A percentile compares a stretch with the other conserved stretches of the same genome.
Evolutionary conservation across 768 basidiomycete species (phyloP).

Genomic region (Lentinula sp.): DNA sequence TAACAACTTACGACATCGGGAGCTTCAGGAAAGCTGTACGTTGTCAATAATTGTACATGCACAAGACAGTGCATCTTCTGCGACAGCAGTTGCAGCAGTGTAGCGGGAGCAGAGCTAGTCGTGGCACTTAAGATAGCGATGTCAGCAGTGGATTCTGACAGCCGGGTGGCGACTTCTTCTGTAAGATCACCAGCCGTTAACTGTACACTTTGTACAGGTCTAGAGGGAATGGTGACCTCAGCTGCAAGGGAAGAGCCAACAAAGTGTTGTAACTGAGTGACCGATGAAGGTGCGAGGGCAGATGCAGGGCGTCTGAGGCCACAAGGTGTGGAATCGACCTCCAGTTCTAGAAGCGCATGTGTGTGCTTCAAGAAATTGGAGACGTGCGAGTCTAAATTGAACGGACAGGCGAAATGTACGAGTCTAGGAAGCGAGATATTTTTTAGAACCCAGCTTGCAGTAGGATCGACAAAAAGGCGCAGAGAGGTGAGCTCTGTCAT

Average conservation of each 20-base stretch:
- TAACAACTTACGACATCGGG: slow-evolving; percentile 43
- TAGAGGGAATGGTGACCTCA: slow-evolving; percentile 51
- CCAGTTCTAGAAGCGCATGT: slow-evolving; percentile 49
- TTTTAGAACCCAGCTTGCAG: slow-evolving; percentile 50
- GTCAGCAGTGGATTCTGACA: slow-evolving; percentile 44
- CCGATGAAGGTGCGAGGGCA: slow-evolving; percentile 28
- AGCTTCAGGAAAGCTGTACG: slow-evolving; percentile 41
- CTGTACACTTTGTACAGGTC: slow-evolving; percentile 60
- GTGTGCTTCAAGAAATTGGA: slow-evolving; percentile 52
- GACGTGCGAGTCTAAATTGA: slow-evolving; percentile 55
- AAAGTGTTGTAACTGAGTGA: slow-evolving; percentile 50
- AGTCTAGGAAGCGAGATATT: slow-evolving; percentile 38
- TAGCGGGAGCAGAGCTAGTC: slow-evolving; percentile 50
- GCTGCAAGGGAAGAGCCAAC: slow-evolving; percentile 56
- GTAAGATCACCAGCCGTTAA: slow-evolving; percentile 56
- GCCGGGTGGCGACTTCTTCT: slow-evolving; percentile 45
- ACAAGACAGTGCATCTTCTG: slow-evolving; percentile 52
- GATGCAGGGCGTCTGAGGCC: slow-evolving; percentile 26
- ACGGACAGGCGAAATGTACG: slow-evolving; percentile 51
- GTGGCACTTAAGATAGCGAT: slow-evolving; percentile 54
- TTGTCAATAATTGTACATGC: slow-evolving; percentile 64
- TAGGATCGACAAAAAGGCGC: slow-evolving; percentile 46
- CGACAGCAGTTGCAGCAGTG: slow-evolving; percentile 52
- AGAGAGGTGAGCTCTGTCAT: slow-evolving; percentile 61
- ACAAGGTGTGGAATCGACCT: slow-evolving; percentile 26